Conservation (phyloP, 2,329 filamentous ascomycete genomes). For the Rutstroemia sp. region DNA sequence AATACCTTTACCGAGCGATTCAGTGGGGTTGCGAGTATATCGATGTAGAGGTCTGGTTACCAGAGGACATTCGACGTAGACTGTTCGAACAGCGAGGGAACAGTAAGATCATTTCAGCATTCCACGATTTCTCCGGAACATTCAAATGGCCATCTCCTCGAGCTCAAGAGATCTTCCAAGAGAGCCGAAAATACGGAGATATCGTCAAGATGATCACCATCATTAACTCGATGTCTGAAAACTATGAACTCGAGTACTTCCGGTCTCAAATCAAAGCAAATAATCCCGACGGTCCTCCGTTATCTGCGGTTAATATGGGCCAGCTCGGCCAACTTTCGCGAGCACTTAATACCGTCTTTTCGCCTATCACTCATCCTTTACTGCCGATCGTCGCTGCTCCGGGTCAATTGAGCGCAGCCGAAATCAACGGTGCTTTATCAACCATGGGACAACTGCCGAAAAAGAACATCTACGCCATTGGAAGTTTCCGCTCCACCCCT, state of each 20-base stretch:
- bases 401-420: conserved; percentile 76
- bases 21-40: conserved; percentile 89
- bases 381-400: conserved; percentile 79
- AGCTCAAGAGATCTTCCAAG: conserved; percentile 63
- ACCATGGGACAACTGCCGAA: conserved; percentile 75
- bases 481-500: conserved; percentile 59
- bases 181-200: conserved; percentile 68
- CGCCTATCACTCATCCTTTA: conserved; percentile 78
- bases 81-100: conserved; percentile 65
- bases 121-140: conserved; percentile 78
- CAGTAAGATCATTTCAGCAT: conserved; percentile 85
- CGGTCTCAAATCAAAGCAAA: conserved; percentile 66
- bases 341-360: conserved; percentile 78
- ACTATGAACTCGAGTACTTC: conserved; percentile 87
- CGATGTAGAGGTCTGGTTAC: conserved; percentile 82
- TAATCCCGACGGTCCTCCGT: conserved; percentile 60
- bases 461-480: conserved; percentile 74
- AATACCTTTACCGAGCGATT: conserved; percentile 75
- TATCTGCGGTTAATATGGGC: conserved; percentile 84
- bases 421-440: conserved; percentile 74
- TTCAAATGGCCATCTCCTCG: conserved; percentile 76
- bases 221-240: conserved; percentile 74
- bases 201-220: conserved; percentile 89
- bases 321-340: conserved; percentile 78
- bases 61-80: conserved; percentile 62